Evolutionary conservation across 2,329 filamentous ascomycete genomes (phyloP), one percentile per base, ranked within the genome.

Genomic region (Fusarium burgessii): DNA sequence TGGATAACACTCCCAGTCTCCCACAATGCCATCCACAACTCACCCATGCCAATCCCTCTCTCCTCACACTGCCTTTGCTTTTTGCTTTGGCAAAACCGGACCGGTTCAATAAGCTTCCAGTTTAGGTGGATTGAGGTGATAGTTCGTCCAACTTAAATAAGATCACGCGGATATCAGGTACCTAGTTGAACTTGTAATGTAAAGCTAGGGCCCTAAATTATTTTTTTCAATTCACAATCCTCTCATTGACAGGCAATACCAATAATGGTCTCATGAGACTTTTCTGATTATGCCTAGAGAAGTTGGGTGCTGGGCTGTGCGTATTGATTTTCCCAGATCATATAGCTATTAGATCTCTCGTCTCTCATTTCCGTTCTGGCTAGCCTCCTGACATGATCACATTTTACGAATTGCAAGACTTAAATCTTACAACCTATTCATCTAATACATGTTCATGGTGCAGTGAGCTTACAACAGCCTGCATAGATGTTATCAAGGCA

Each of bases 1-100:
- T 64, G 68, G 66, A 56, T 70, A 56, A 51, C 38, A 52, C 55
- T 58, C 27, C 29, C 29, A 29, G 7, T 29, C 29, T 29, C 10
- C 23, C 25, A 41, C 43, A 32, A 23, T 46, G 55, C 62, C 60
- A 51, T 66, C 70, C 64, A 62, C 65, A 58, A n/a, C 38, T 42
- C 18, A 47, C 47, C 54, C 15, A 33, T 40, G 18, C 33, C 46
- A 49, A 49, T 63, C 35, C 20, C 12, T 18, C 15, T 17, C 45
- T 61, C 41, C 32, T 40, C 15, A 7, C 11, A 42, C 10, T 49
- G 17, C 41, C 20, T 15, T 57, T 64, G 58, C 46, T 54, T 41
- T 61, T 63, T 29, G 17, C 51, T 46, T 43, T 35, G 15, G 45
- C 38, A 23, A 55, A 20, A 17, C 41, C 35, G 32, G 8, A 14